A percentile compares a stretch with the other conserved stretches of the same genome.
phyloP scores from a whole-genome alignment of 768 basidiomycete species.

The Termitomyces sp. region DNA sequence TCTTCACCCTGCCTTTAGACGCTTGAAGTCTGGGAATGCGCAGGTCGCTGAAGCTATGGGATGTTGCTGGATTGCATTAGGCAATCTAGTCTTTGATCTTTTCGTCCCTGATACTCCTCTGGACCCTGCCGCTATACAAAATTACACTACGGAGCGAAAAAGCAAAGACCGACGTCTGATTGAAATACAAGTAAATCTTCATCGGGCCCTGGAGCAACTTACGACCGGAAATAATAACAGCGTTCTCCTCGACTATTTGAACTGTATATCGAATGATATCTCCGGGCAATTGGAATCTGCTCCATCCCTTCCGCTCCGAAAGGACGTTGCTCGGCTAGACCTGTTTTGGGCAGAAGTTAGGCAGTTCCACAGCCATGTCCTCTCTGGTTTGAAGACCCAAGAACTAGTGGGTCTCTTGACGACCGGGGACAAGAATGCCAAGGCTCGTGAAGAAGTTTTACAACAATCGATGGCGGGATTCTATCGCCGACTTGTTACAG shows the following conservation, averaged over 20 bases:
- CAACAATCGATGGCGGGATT: slow-evolving; percentile 82
- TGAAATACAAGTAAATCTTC: slow-evolving; percentile 44
- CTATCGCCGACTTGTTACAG: slow-evolving; percentile 57
- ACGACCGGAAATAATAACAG: slow-evolving; percentile 53
- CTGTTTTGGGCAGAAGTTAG: slow-evolving; percentile 72
- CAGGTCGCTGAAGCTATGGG: slow-evolving; percentile 19
- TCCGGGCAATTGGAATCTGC: slow-evolving; percentile 19
- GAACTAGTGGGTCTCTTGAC: slow-evolving; percentile 36
- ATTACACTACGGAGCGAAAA: slow-evolving; percentile 38
- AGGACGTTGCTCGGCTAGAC: slow-evolving; percentile 44
- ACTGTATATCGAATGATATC: slow-evolving; percentile 23
- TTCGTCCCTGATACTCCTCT: slow-evolving; percentile 81
- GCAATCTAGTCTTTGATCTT: slow-evolving; percentile 56
- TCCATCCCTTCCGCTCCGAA: slow-evolving; percentile 25
- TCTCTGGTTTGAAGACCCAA: slow-evolving; percentile 42
- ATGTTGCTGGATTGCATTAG: slow-evolving; percentile 54
- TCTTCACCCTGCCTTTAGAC: slow-evolving; percentile 21
- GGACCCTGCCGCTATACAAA: slow-evolving; percentile 74
- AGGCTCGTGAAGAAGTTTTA: slow-evolving; percentile 58
- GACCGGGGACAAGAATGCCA: slow-evolving; percentile 28
- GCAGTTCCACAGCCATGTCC: slow-evolving; percentile 64
- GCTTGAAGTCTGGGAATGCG: slow-evolving; percentile 4
- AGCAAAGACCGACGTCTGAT: slow-evolving; percentile 34
- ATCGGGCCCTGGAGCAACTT: slow-evolving; percentile 47
- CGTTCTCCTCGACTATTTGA: slow-evolving; percentile 40